These are phyloP conservation scores for Paracoccidioides brasiliensis DNA, from an alignment of 2,329 filamentous ascomycete species.

Conservation along the genomic window DNA sequence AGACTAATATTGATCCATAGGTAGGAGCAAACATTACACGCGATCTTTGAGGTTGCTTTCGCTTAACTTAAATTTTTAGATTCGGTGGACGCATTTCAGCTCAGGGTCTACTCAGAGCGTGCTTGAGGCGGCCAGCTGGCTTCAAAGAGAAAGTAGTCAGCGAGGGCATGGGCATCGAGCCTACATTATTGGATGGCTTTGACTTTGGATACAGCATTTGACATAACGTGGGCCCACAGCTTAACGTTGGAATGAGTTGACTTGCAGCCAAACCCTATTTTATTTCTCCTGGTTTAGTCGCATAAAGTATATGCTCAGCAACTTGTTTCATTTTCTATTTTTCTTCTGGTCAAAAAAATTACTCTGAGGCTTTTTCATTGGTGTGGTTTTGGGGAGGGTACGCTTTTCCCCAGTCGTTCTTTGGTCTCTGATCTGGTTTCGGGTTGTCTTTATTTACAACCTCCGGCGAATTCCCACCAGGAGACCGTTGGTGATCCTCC, in stretches of 20 bases:
- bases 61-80: no score
- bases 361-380: background rate
- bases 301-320: background rate
- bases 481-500: background rate
- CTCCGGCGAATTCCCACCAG: background rate
- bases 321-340: background rate
- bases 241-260: background rate
- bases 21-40: no score
- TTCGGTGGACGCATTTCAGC: no score
- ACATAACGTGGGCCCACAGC: background rate
- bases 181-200: background rate
- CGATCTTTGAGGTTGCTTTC: no score
- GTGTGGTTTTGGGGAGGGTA: background rate
- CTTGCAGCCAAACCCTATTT: background rate
- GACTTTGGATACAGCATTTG: background rate
- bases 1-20: no score
- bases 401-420: background rate
- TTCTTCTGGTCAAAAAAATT: background rate
- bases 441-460: background rate
- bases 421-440: background rate
- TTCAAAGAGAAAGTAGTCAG: no score
- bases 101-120: no score
- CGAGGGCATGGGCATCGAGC: no score
- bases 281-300: background rate
- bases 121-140: no score